These are phyloP conservation scores for Suillus plorans DNA, from an alignment of 768 basidiomycete genomes.

Conservation along the genomic window DNA sequence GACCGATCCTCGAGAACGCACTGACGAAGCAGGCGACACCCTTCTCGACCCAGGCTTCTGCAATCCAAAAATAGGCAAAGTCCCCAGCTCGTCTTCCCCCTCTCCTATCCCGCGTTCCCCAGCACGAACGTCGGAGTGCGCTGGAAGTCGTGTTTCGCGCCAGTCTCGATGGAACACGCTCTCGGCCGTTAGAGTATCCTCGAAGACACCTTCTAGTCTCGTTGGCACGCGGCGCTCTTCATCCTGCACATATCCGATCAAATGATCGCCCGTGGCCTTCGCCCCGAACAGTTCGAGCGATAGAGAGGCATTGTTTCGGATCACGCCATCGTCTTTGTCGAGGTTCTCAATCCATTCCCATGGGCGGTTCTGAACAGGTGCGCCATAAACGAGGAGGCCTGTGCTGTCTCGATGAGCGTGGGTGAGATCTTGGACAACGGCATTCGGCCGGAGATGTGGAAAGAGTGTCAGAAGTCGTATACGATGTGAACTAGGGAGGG, in stretches of 20 bases:
- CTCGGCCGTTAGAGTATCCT: slow-evolving; percentile 63
- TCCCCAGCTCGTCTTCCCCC: slow-evolving; percentile 29
- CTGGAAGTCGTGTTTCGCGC: slow-evolving; percentile 61
- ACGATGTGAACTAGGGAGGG: slow-evolving; percentile 56
- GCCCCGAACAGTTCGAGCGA: slow-evolving; percentile 72
- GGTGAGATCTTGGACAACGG: slow-evolving; percentile 55
- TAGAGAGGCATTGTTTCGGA: slow-evolving; percentile 70
- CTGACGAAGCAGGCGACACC: slow-evolving; percentile 50
- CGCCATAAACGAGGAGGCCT: slow-evolving; percentile 49
- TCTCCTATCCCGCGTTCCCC: slow-evolving; percentile 20
- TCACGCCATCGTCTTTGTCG: slow-evolving; percentile 42
- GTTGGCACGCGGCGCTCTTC: slow-evolving; percentile 4
- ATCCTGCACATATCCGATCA: slow-evolving; percentile 23
- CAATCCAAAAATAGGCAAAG: slow-evolving; percentile 25
- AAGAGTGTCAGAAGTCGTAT: slow-evolving; percentile 59
- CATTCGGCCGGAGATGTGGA: slow-evolving; percentile 49
- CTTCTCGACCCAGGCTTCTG: slow-evolving; percentile 33
- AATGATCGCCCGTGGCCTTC: slow-evolving; percentile 61
- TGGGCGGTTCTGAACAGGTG: slow-evolving; percentile 67
- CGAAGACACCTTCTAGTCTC: slow-evolving; percentile 50
- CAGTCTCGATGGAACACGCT: slow-evolving; percentile 73
- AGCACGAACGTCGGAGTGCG: slow-evolving; percentile 14
- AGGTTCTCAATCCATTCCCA: slow-evolving; percentile 89
- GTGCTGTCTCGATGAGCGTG: slow-evolving; percentile 55
- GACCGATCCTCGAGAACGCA: slow-evolving; percentile 38